Base-by-base conservation (phyloP, 257 asterid species). In the Scutellaria barbata region DNA sequence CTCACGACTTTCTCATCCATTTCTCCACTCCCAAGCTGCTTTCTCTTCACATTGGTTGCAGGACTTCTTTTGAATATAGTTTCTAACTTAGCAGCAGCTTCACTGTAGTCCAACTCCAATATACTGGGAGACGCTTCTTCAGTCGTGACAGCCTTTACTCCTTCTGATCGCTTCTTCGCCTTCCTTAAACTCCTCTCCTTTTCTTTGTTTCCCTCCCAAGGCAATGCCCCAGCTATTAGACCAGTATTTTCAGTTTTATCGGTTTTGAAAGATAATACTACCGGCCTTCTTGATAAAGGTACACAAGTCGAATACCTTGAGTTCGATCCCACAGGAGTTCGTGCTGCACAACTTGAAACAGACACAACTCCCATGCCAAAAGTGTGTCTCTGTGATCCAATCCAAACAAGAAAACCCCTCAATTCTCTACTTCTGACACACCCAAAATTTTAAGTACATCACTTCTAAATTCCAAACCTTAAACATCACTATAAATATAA, bases 51-150 rank as follows among this genome's bases (percentile, higher is more conserved):
- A 73, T 60, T 64, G 13, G 76, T 57, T 68, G 79, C 83, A 45
- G 90, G 86, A 72, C 92, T 82, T 16, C 77, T 77, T 69, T 81
- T 86, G 76, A 72, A 92, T 10, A 92, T 75, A 68, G 81, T 71
- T 78, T 92, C 98, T 30, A 92, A 85, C 68, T 85, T 85, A 6
- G 89, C 89, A 39, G 96, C 98, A 68, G 94, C 96, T 77, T 86
- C 98, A 66, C 85, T 88, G 73, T 88, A 89, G 76, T 92, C 98
- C 72, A 92, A 61, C 6, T 85, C 96, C 60, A 77, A 46, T 43
- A 83, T 70, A 72, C 84, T 86, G 18, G 85, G 82, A 68, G 86
- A 57, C 3, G 85, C 84, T 78, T 80, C 91, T 43, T 80, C 87
- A 0, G 63, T 69, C 16, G 88, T n/a, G 16, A 85, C 86, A 22